Percentiles rank a stretch among this genome's conserved stretches.
phyloP scores from a whole-genome alignment of 345 rosid genomes.

The Brassica carinata region DNA sequence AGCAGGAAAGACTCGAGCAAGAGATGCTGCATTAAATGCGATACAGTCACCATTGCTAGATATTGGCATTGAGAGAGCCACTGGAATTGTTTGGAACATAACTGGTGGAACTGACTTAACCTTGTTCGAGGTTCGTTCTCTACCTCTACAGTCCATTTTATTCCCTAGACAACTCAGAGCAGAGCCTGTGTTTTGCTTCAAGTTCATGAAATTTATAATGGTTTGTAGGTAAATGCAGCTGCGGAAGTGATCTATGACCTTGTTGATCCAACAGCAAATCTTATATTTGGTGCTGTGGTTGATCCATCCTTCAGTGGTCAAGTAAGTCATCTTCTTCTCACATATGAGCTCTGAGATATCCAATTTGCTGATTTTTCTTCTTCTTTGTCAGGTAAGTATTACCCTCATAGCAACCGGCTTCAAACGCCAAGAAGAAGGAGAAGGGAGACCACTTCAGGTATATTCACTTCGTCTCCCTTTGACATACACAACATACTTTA shows the following conservation, averaged over 20 bases:
- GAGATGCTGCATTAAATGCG: constrained; percentile 98
- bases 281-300: constrained; percentile 90
- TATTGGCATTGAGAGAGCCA: constrained; percentile 97
- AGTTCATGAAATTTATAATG: background rate
- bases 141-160: background rate
- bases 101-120: constrained; percentile 96
- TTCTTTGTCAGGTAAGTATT: constrained; percentile 62
- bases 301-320: constrained; percentile 92
- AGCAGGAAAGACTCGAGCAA: constrained; percentile 90
- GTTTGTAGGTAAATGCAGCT: constrained; percentile 88
- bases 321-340: constrained; percentile 48
- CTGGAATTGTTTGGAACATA: constrained; percentile 98
- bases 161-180: background rate
- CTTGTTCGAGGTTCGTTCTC: constrained; percentile 73
- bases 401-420: constrained; percentile 96
- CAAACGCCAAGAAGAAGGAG: constrained; percentile 84
- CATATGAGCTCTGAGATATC: background rate
- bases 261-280: constrained; percentile 96
- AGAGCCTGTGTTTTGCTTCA: background rate
- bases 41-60: constrained; percentile 95
- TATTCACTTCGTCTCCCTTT: background rate
- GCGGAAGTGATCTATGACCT: constrained; percentile 95
- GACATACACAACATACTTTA: background rate
- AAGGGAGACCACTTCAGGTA: constrained; percentile 58
- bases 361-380: background rate